Base-by-base conservation (phyloP, 176 grass and related monocot genomes). In the Themeda triandra region DNA sequence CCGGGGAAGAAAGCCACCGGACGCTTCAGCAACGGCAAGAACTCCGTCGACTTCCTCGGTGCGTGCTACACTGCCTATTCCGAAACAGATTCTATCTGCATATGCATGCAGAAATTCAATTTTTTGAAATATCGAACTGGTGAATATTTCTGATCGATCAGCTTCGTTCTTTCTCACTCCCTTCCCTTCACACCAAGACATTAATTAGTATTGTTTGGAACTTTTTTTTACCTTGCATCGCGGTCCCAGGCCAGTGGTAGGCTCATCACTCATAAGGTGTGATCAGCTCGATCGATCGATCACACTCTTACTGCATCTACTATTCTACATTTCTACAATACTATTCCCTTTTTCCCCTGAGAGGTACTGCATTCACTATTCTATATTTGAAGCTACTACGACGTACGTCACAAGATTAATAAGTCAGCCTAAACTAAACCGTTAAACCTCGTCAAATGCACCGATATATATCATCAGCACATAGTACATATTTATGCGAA, bases 11-110 rank as follows among this genome's bases (percentile, higher is more conserved):
- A 86, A 80, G 82, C 95, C 63, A 98, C 95, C 56, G 92, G 95
- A 1, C 68, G 95, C 1, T 98, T 98, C 90, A 91, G 95, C 90
- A 98, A 98, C 56, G 95, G 92, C 90, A 91, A 88, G 44, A 98
- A 98, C 84, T 90, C 84, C 15, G 87, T 91, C 5, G 92, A 98
- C 64, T 98, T 92, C 82, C 83, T 98, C 25, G 92, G 95, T 89
- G 80, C 42, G 71, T 79, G 8, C 23, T 59, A 24, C 17, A 6
- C 51, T 8, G 5, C 19, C 19, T 56, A 6, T 10, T 56, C 19
- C 46, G 1, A 49, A 49, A 51, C 17, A 1, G 3, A 1, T 35
- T 35, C 49, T n/a, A 13, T n/a, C 53, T 58, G 19, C 11, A 25
- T 49, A 75, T 53, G 1, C 6, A 17, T 5, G 11, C 42, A 6